Evolutionary conservation across 352 stramenopile genomes (phyloP), one percentile per base, ranked within the genome.

Genomic region (Phytopythium litorale): DNA sequence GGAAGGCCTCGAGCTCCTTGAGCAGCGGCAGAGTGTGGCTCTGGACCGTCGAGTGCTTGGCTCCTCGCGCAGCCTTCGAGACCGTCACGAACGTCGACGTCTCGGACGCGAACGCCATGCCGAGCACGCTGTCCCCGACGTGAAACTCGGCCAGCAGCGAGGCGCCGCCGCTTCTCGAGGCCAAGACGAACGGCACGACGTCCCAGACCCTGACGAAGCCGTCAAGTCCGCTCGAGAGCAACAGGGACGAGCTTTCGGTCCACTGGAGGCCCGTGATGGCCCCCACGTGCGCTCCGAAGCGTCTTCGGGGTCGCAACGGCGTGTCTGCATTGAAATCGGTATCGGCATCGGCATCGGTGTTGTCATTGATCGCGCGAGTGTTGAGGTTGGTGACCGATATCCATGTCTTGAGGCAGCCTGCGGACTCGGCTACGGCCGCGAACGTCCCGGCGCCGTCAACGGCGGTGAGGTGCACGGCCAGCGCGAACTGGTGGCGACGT

Each of bases 191-290:
- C 12, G 62, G 55, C 16, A 66, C 55, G 3, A 79, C 50, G 43
- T 88, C 74, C 81, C 81, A 91, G 19, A 89, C n/a, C 53, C 85
- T 87, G 30, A 89, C 63, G 64, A 89, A 91, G 9, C 81, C 81
- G 46, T 91, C 81, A 21, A 66, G 57, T 6, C 81, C 79, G 32
- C 67, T 75, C 15, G 79, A 81, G 50, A 84, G 19, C 18, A 91
- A 62, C 18, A 89, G 64, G 0, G 68, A 68, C 38, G 71, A 70
- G 5, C 12, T 54, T 11, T 38, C 65, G 1, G 81, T 91, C 81
- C 81, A 91, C 56, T 79, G 62, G 18, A 91, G 62, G 1, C 58
- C 62, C 11, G 78, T 76, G 4, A 91, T 55, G 67, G 75, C 79
- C 23, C 81, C 81, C 8, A 78, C 57, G 45, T 91, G 81, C 5